Evolutionary conservation across 2,329 filamentous ascomycete species (phyloP), one percentile per base, ranked within the genome.

Genomic region (Blumeriella jaapii): DNA sequence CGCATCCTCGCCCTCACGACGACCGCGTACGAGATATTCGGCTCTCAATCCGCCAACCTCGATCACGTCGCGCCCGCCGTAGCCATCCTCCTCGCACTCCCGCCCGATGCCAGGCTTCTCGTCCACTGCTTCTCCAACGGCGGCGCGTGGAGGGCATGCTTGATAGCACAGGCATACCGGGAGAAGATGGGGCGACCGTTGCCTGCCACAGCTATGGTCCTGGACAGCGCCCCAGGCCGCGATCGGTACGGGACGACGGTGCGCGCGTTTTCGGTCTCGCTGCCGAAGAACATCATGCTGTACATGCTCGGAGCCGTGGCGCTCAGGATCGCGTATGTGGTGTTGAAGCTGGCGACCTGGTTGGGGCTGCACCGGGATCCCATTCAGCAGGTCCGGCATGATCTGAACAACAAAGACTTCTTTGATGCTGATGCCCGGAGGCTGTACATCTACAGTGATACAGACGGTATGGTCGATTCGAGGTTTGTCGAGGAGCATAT

Each of bases 41-140:
- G 32, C 17, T 38, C 44, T n/a, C 23, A 34, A 5, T n/a, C 41
- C 20, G 22, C 39, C 4, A 60, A 59, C 14, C 59, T 65, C 35
- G 51, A 65, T 11, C 59, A 64, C 37, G 50, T 68, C 24, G 41
- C 46, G 8, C 57, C 62, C 1, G 56, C 55, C 6, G 48, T 62
- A 7, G 49, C 57, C 10, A 54, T 54, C 13, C 48, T 64, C 11
- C 52, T 46, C 29, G 29, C 37, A 40, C 18, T 52, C 33, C 28
- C 44, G 11, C 31, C 39, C 18, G 20, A 44, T 41, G 27, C 38
- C 38, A 41, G 32, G 45, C 45, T 52, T 47, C 56, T 63, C 18
- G 42, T 68, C 6, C 65, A 69, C 49, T 52, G 62, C 36, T 69
- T 69, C 52, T 68, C 64, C 14, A 67, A 69, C 39, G 66, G 65